A percentile compares a stretch with the other conserved stretches of the same genome.
These are phyloP conservation scores for Meredithiella fracta DNA, from an alignment of 2,329 filamentous ascomycete species.

Conservation along the genomic window DNA sequence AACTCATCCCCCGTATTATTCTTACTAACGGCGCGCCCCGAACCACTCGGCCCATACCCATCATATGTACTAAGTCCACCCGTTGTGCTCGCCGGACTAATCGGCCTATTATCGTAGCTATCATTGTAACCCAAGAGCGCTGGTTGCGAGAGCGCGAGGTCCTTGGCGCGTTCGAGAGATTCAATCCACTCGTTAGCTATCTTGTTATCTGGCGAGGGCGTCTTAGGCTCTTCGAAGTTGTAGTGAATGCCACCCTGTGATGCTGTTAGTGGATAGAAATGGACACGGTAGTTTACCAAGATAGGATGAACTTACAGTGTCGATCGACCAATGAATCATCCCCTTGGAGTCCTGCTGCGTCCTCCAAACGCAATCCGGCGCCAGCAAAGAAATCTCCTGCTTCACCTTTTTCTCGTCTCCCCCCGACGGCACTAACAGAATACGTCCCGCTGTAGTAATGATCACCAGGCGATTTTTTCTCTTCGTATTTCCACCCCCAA, in stretches of 20 bases:
- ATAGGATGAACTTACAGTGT: constrained; percentile 56
- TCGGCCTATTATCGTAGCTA: constrained; percentile 49
- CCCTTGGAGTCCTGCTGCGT: constrained; percentile 76
- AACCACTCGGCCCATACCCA: constrained; percentile 23
- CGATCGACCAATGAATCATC: constrained; percentile 73
- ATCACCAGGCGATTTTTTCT: constrained; percentile 87
- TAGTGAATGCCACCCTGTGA: constrained; percentile 73
- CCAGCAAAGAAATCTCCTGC: constrained; percentile 71
- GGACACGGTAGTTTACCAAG: neutral
- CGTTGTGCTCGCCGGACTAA: constrained; percentile 61
- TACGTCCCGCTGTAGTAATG: constrained; percentile 78
- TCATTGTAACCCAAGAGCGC: constrained; percentile 48
- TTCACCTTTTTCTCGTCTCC: constrained; percentile 95
- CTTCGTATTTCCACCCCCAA: constrained; percentile 78
- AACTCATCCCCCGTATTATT: constrained; percentile 41
- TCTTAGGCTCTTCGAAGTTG: constrained; percentile 85
- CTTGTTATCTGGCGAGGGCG: constrained; percentile 39
- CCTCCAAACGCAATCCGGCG: constrained; percentile 59
- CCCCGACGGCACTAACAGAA: constrained; percentile 77
- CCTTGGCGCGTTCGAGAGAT: constrained; percentile 67
- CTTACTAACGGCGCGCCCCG: constrained; percentile 39
- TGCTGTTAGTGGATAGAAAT: constrained; percentile 10
- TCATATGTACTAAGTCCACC: constrained; percentile 41
- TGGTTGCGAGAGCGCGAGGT: constrained; percentile 63
- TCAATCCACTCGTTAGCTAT: constrained; percentile 80